Percentiles rank a stretch among this genome's conserved stretches.
These are phyloP conservation scores for Teratosphaeria epicoccoides DNA, from an alignment of 2,329 filamentous ascomycete species.

Conservation along the genomic window DNA sequence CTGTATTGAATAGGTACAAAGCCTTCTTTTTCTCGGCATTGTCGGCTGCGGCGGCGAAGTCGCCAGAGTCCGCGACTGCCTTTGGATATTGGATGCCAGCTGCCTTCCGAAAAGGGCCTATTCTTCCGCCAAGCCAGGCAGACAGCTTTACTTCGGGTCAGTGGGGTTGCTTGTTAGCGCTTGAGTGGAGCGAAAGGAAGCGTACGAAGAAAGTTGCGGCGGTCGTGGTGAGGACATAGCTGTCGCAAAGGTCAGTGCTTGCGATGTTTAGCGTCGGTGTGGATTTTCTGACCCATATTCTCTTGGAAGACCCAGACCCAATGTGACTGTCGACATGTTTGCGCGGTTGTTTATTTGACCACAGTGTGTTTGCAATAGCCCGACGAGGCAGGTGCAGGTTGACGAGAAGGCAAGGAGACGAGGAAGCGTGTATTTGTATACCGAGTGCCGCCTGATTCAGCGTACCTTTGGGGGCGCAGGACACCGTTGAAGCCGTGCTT, in stretches of 20 bases:
- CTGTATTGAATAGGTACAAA: conserved; percentile 39
- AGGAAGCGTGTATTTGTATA: neutral
- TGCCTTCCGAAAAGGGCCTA: conserved; percentile 37
- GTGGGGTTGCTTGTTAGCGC: neutral
- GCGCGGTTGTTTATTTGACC: neutral
- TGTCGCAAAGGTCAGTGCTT: conserved; percentile 21
- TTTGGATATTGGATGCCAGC: conserved; percentile 48
- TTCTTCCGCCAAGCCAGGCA: conserved; percentile 41
- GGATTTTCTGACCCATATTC: conserved; percentile 1
- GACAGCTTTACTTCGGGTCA: conserved; percentile 27
- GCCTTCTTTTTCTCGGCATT: conserved; percentile 29
- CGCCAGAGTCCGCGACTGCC: conserved; percentile 46
- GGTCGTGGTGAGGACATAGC: conserved; percentile 46
- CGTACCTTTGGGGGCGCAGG: neutral
- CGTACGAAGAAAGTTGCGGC: conserved; percentile 41
- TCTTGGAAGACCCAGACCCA: conserved; percentile 1
- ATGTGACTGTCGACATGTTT: neutral
- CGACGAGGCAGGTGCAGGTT: neutral
- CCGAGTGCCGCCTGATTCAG: neutral
- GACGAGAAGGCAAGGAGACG: neutral
- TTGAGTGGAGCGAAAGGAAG: neutral
- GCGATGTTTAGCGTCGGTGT: neutral
- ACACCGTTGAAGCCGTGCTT: neutral
- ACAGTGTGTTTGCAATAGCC: neutral
- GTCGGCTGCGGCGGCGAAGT: conserved; percentile 37